Evolutionary conservation across 2,329 filamentous ascomycete genomes (phyloP), one percentile per base, ranked within the genome.

Genomic region (Hymenoscyphus infarciens): DNA sequence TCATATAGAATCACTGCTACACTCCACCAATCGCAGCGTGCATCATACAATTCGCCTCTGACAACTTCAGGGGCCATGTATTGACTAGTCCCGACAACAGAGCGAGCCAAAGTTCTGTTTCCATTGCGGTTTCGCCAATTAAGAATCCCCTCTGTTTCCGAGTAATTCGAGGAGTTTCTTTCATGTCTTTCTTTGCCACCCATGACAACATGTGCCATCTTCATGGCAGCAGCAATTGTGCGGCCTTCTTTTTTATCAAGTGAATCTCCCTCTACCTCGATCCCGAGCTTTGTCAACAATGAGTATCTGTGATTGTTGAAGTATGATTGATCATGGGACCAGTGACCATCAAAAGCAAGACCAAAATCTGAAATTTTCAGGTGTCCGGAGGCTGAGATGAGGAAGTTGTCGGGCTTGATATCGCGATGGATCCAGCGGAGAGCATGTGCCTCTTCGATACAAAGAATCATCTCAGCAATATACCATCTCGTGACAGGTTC

Each of bases 31-130:
- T 98, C 94, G 77, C 94, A 98, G 72, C 94, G 84, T 33, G 91
- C 94, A 76, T 98, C 95, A 75, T 98, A 98, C 42, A 83, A 78
- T 57, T 92, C 84, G 31, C 93, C 91, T 67, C 84, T 81, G 63
- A 97, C 88, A 19, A 98, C 91, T 78, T 98, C 95, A 1, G 94
- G 94, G 0, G 95, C 94, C 95, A 97, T 98, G 78, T 98, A 98
- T 74, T 97, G 94, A 74, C 92, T 97, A 2, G 95, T 98, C 2
- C 94, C 94, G 11, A 98, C 94, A 1, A 97, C 87, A 55, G 92
- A 97, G 68, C 87, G 85, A 1, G 94, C 94, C 38, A 91, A 83
- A 38, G 84, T 84, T 45, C 92, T 86, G 68, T 87, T 88, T 29
- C 89, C 84, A 65, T 81, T 83, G 16, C 82, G 81, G 71, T 92